A percentile compares a stretch with the other conserved stretches of the same genome.
These are phyloP conservation scores for Raphidocelis subcapitata DNA, from an alignment of 139 green algal species.

Conservation along the genomic window DNA sequence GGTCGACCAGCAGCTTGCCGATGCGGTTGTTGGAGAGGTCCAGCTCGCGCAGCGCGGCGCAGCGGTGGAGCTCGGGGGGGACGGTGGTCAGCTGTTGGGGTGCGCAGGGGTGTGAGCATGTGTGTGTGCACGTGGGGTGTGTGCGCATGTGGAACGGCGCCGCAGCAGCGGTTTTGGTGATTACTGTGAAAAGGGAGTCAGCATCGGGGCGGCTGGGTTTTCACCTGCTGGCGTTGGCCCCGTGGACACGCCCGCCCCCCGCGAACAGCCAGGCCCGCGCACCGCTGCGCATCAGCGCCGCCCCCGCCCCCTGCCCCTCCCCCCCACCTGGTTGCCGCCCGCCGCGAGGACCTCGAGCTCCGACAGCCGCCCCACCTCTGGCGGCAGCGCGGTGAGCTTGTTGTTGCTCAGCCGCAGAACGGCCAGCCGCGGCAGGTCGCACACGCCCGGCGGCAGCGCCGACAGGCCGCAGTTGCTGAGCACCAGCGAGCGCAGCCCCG, in stretches of 20 bases:
- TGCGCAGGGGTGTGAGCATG: too few species aligned
- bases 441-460: constrained; percentile 38
- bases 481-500: constrained; percentile 53
- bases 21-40: constrained; percentile 88
- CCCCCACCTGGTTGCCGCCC: constrained; percentile 67
- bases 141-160: too few species aligned
- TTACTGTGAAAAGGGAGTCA: too few species aligned
- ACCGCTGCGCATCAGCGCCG: too few species aligned
- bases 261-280: too few species aligned
- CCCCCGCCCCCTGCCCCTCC: too few species aligned
- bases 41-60: constrained; percentile 68
- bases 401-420: constrained; percentile 57
- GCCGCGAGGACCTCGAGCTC: constrained; percentile 34
- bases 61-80: constrained; percentile 62
- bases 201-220: too few species aligned
- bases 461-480: constrained; percentile 56
- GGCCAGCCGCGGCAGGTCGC: constrained; percentile 24
- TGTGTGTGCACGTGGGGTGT: too few species aligned
- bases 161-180: too few species aligned
- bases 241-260: too few species aligned
- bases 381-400: constrained; percentile 43
- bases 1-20: constrained; percentile 43
- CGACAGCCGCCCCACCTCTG: constrained; percentile 6
- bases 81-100: too few species aligned
- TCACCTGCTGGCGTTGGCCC: too few species aligned